Evolutionary conservation across 2,329 filamentous ascomycete genomes (phyloP).

Genomic region (Fusarium sacchari): DNA sequence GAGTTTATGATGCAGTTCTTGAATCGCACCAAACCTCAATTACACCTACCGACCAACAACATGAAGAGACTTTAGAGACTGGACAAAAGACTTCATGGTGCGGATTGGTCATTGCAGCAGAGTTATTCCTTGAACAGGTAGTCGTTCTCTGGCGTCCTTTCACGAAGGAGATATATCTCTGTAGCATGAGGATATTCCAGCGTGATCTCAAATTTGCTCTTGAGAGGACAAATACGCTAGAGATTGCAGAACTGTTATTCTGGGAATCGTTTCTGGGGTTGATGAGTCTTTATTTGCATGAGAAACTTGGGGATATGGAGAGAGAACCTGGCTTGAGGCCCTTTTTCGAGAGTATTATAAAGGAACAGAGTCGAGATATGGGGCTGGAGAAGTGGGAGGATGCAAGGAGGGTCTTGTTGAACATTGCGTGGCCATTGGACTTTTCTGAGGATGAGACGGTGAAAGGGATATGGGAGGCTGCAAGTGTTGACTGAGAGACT

Average conservation of each 20-base stretch:
- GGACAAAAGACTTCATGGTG: not conserved
- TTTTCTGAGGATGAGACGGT: not conserved
- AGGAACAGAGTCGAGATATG: not conserved
- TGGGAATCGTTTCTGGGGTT: slow-evolving; percentile 4
- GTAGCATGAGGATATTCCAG: slow-evolving; percentile 3
- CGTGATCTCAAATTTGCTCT: not conserved
- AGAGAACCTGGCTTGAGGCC: not conserved
- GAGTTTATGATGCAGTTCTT: not conserved
- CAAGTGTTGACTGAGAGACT: too few relatives aligned
- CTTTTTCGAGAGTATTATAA: not conserved
- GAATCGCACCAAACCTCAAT: not conserved
- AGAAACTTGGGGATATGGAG: not conserved
- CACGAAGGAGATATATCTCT: not conserved
- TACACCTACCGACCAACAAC: fast-evolving
- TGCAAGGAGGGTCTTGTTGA: not conserved
- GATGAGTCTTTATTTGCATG: not conserved
- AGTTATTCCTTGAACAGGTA: slow-evolving; percentile 5
- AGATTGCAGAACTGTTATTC: not conserved
- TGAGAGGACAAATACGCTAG: not conserved
- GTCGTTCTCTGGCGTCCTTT: not conserved
- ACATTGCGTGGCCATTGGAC: not conserved
- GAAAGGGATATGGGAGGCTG: not conserved
- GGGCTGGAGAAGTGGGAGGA: not conserved
- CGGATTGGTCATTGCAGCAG: not conserved
- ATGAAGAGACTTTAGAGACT: not conserved